Base-by-base conservation (phyloP, 2,329 filamentous ascomycete genomes). In the Pseudogymnoascus sp. region DNA sequence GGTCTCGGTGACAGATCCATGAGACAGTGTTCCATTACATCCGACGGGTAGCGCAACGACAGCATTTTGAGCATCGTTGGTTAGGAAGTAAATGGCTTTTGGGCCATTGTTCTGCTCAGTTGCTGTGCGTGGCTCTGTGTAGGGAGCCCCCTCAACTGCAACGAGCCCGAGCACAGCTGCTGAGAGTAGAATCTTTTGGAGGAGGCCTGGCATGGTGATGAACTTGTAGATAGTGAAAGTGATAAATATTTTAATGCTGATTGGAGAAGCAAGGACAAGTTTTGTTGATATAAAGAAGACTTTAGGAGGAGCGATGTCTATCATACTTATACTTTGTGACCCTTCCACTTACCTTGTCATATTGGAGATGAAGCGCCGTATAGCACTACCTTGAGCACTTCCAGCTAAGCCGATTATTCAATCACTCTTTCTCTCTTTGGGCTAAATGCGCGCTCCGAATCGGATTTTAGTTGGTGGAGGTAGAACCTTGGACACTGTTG, bases 51-150 rank as follows among this genome's bases (percentile, higher is more conserved):
- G 59, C 0, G 80, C 76, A 1, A 82, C 72, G 1, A 84, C 73
- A 59, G 83, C 81, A 8, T 65, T 62, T 0, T 74, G 64, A 8
- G 67, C 69, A 2, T 79, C 74, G 64, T 85, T 86, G 34, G 77
- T 81, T 37, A 82, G 70, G 59, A 83, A 70, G 68, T 85, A 85
- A 15, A 83, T 66, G 0, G 80, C 81, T 66, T 78, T 69, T 28
- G 62, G 55, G 30, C 55, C 55, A 39, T 38, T 38, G 15, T 18
- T 19, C 2, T 57, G 55, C 30, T 35, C n/a, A 7, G 55, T 15
- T 30, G 30, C 19, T 57, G 15, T 15, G 15, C 28, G 8, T 15
- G 26, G 18, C 12, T n/a, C 48, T 23, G 10, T 6, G 18, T 7
- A 3, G 19, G 38, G 45, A 18, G 45, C 45, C n/a, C 23, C 45